Base-by-base conservation (phyloP, 129 eudicot species). In the Flaveria bidentis region DNA sequence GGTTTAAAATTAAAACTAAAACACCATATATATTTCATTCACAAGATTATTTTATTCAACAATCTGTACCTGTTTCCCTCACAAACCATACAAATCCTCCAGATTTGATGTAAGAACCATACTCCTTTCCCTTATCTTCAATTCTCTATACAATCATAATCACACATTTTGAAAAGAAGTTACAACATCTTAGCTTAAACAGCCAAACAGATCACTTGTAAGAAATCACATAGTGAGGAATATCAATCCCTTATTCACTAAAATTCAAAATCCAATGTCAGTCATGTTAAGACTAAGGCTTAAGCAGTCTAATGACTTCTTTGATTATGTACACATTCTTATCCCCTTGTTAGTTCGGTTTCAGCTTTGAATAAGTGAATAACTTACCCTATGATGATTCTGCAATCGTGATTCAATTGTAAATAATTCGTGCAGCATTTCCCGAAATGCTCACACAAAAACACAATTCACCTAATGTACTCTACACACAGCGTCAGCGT, bases 81-180 rank as follows among this genome's bases (percentile, higher is more conserved):
- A 93, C 97, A 87, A 93, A 93, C 98, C 98, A 93, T 72, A 76
- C 76, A 74, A 93, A 87, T 8, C 82, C 90, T 74, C 97, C 98
- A 16, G 98, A 89, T 88, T 80, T 91, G 39, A 87, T 76, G 73
- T 78, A 84, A 30, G 90, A 83, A 39, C 98, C 98, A 56, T 85
- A 93, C 0, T 93, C 98, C 86, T 60, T 93, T 70, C 98, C 98
- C 75, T 84, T 93, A 77, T 91, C 97, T 81, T 93, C 96, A 42
- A 72, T 93, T 84, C 98, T 88, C 98, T 93, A 80, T 7, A 69
- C 6, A 82, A 15, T 71, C 15, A 36, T 16, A 30, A 77, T 67
- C 67, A 82, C 76, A 39, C 1, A 28, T 16, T 17, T 76, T 33
- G 20, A 67, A 30, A 30, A 71, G 0, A 45, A 26, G 4, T 33